Conservation (phyloP, 768 basidiomycete species). For the Pilatotrama ljubarskyi region DNA sequence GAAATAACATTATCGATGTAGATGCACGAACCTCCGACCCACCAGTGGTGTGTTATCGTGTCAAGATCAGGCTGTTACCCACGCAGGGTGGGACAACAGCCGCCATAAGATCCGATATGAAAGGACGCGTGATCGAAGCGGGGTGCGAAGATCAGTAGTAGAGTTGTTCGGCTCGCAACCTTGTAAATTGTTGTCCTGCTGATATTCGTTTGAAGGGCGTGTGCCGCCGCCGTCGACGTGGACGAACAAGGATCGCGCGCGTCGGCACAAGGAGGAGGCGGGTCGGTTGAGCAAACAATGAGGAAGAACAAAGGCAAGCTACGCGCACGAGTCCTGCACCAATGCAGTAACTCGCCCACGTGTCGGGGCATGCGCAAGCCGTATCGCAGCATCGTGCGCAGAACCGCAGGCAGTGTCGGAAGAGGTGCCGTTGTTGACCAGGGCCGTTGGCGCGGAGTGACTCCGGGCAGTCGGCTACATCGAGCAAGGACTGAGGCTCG, state of each 20-base stretch:
- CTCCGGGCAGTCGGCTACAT: background rate
- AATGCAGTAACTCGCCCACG: conserved; percentile 2
- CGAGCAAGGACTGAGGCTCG: background rate
- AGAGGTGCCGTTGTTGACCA: background rate
- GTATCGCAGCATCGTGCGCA: conserved; percentile 11
- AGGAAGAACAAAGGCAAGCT: conserved; percentile 3
- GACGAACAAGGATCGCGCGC: background rate
- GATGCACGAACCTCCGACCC: conserved; percentile 11
- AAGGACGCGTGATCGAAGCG: conserved; percentile 13
- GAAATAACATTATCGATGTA: conserved; percentile 9
- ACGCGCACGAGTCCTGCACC: conserved; percentile 1
- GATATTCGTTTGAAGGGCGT: background rate
- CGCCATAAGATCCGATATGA: conserved; percentile 22
- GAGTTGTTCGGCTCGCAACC: conserved; percentile 4
- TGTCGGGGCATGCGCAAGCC: conserved; percentile 5
- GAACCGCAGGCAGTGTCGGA: conserved; percentile 6
- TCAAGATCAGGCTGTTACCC: conserved; percentile 9
- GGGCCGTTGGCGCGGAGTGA: background rate
- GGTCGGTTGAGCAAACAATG: background rate
- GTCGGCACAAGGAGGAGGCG: background rate
- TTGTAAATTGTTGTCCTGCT: background rate
- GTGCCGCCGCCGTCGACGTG: background rate
- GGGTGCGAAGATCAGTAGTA: conserved; percentile 12
- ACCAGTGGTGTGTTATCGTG: conserved; percentile 4
- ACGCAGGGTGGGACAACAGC: conserved; percentile 14